These are phyloP conservation scores for Penicillium pancosmium DNA, from an alignment of 495 filamentous ascomycete genomes.

Conservation along the genomic window DNA sequence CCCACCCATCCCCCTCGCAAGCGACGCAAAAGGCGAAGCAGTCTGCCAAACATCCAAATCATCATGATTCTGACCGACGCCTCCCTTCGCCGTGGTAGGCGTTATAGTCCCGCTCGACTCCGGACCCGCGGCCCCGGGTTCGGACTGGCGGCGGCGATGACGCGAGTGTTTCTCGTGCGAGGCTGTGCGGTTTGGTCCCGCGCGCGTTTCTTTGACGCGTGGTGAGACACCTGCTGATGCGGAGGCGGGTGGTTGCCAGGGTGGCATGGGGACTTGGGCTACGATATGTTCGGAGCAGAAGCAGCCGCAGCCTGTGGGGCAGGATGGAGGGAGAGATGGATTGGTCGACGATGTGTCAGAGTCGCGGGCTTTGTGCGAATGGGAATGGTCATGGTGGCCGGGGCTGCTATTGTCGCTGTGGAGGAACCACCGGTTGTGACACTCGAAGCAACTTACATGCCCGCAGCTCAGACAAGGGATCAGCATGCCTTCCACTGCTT, in stretches of 20 bases:
- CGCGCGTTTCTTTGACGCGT: not conserved
- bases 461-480: slow-evolving; percentile 56
- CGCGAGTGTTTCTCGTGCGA: slow-evolving; percentile 21
- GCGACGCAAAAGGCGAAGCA: slow-evolving; percentile 47
- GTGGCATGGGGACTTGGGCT: slow-evolving; percentile 31
- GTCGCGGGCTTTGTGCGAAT: too few species aligned
- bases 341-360: not conserved
- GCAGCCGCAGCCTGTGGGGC: slow-evolving; percentile 54
- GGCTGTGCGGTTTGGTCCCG: not conserved
- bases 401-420: slow-evolving; percentile 10
- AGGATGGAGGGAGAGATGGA: slow-evolving; percentile 28
- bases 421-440: slow-evolving; percentile 47
- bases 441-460: slow-evolving; percentile 54
- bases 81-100: slow-evolving; percentile 10
- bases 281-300: slow-evolving; percentile 48
- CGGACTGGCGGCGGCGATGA: slow-evolving; percentile 29
- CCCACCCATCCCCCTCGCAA: slow-evolving; percentile 49
- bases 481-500: slow-evolving; percentile 50
- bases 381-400: not conserved
- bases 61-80: slow-evolving; percentile 32
- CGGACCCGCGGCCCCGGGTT: slow-evolving; percentile 14
- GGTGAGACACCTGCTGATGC: slow-evolving; percentile 18
- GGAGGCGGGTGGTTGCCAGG: slow-evolving; percentile 12
- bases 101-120: slow-evolving; percentile 16
- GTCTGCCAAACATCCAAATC: slow-evolving; percentile 46